These are phyloP conservation scores for Gentiana dahurica DNA, from an alignment of 257 asterid genomes.

Conservation along the genomic window DNA sequence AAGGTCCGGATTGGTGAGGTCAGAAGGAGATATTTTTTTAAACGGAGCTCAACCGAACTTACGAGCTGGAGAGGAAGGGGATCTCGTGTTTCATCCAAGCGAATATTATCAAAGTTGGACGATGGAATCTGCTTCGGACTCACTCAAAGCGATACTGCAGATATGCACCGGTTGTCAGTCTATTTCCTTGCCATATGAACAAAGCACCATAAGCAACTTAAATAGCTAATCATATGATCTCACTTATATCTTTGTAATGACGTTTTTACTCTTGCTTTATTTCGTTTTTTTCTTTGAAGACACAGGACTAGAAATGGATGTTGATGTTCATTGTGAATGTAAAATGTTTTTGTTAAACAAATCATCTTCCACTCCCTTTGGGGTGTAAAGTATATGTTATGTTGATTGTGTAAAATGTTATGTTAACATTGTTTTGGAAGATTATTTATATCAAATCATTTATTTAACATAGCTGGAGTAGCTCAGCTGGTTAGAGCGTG, in stretches of 20 bases:
- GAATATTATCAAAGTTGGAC: slow-evolving; percentile 70
- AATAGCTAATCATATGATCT: no score
- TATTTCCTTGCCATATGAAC: slow-evolving; percentile 26
- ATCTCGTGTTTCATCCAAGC: slow-evolving; percentile 52
- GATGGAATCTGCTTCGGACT: slow-evolving; percentile 52
- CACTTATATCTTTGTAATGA: no score
- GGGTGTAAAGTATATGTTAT: no score
- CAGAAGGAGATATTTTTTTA: slow-evolving; percentile 70
- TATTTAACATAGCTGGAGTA: slow-evolving; percentile 3
- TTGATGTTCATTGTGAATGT: no score
- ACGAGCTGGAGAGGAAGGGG: slow-evolving; percentile 27
- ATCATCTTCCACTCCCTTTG: no score
- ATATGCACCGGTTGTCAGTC: slow-evolving; percentile 78
- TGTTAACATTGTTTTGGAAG: no score
- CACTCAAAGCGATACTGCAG: slow-evolving; percentile 58
- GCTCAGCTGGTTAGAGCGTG: slow-evolving; percentile 31
- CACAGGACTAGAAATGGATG: no score
- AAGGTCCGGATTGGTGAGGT: slow-evolving; percentile 53
- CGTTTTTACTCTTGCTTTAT: no score
- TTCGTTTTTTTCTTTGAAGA: no score
- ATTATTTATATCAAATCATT: no score
- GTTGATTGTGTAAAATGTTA: no score
- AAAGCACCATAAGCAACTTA: not conserved
- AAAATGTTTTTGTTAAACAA: no score
- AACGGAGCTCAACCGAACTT: slow-evolving; percentile 50